A percentile compares a stretch with the other conserved stretches of the same genome.
phyloP scores from a whole-genome alignment of 2,329 filamentous ascomycete genomes.

The Thermomyces lanuginosus region DNA sequence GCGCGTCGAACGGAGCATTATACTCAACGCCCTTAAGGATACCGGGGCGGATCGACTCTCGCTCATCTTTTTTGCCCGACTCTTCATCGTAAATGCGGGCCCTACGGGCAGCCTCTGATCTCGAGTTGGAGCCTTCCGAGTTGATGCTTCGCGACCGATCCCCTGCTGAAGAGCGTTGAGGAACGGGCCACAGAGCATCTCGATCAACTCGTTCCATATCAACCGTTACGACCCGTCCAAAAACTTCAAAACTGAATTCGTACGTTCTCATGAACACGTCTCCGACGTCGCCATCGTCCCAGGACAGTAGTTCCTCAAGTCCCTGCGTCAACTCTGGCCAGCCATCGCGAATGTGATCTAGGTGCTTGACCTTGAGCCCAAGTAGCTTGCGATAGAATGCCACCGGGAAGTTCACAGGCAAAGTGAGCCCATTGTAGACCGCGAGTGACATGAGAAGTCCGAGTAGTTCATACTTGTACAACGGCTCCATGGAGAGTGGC shows the following conservation, averaged over 20 bases:
- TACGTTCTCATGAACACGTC: slow-evolving; percentile 75
- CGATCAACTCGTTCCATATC: slow-evolving; percentile 34
- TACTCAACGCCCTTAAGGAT: slow-evolving; percentile 14
- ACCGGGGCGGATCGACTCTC: slow-evolving; percentile 7
- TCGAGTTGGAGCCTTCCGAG: slow-evolving; percentile 1
- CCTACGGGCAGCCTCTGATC: no score
- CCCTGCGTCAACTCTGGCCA: slow-evolving; percentile 72
- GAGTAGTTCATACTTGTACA: slow-evolving; percentile 81
- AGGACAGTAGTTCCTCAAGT: slow-evolving; percentile 55
- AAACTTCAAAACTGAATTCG: slow-evolving; percentile 57
- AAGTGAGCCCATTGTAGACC: slow-evolving; percentile 78
- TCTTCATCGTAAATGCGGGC: no score
- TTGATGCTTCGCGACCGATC: slow-evolving; percentile 4
- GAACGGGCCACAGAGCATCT: slow-evolving; percentile 21
- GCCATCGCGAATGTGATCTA: slow-evolving; percentile 67
- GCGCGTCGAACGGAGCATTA: slow-evolving; percentile 12
- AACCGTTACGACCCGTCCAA: slow-evolving; percentile 37
- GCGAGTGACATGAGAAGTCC: slow-evolving; percentile 80
- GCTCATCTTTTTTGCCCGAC: background rate
- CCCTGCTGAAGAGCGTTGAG: no score
- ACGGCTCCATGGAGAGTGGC: slow-evolving; percentile 61
- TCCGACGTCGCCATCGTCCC: slow-evolving; percentile 64
- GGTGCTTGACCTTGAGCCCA: slow-evolving; percentile 47
- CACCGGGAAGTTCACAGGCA: slow-evolving; percentile 76
- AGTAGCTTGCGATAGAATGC: slow-evolving; percentile 71